Conservation (phyloP, 148 eudicot genomes). For the Vaccinium myrtillus region DNA sequence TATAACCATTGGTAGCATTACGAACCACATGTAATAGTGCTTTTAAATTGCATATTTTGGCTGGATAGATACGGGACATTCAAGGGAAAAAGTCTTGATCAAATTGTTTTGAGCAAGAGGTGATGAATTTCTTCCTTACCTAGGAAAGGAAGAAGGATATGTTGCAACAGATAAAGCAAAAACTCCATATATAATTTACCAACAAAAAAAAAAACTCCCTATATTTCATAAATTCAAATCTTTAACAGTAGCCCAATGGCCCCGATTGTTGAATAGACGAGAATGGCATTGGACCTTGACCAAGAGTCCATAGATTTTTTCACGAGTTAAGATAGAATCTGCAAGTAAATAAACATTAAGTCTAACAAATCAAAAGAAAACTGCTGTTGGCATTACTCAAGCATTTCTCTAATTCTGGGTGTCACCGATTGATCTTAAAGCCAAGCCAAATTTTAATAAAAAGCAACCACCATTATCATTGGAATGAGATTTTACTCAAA, state of each 20-base stretch:
- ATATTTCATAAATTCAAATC: neutral
- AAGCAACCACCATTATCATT: neutral
- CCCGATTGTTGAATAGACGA: neutral
- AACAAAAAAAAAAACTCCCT: neutral
- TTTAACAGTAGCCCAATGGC: neutral
- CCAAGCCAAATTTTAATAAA: neutral
- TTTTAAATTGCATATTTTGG: neutral
- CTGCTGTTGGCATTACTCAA: neutral
- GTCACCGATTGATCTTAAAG: neutral
- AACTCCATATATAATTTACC: neutral
- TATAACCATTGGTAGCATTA: neutral
- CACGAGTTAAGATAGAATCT: neutral
- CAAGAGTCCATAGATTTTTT: neutral
- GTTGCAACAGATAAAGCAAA: slow-evolving; percentile 2
- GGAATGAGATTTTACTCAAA: too few relatives aligned
- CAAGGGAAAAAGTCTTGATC: neutral
- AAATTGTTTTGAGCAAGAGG: slow-evolving; percentile 1
- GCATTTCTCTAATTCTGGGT: neutral
- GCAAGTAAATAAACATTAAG: neutral
- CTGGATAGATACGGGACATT: neutral
- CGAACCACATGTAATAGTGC: neutral
- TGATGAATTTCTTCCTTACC: neutral
- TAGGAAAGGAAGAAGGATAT: neutral
- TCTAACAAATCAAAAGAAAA: neutral
- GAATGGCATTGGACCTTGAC: neutral